Evolutionary conservation across 1,284 basidiomycete genomes (phyloP), one percentile per base, ranked within the genome.

Genomic region (Ustilago lituana): DNA sequence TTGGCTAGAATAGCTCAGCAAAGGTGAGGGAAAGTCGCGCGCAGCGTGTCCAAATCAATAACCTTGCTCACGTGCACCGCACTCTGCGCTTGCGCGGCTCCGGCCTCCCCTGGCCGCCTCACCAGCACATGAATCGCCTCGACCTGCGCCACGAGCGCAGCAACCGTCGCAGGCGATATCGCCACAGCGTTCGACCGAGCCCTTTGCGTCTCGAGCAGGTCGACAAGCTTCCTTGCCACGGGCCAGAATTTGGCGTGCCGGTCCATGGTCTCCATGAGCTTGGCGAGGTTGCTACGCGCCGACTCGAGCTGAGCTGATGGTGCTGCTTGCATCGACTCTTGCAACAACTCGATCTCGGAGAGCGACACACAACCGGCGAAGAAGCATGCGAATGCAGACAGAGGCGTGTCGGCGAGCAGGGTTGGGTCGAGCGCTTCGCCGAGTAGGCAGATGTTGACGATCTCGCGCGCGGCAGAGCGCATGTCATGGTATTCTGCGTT

Each of bases 71-170:
- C 50, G 36, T 47, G 33, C 1, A 68, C n/a, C n/a, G n/a, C n/a
- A n/a, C n/a, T n/a, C n/a, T n/a, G n/a, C n/a, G n/a, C n/a, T n/a
- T n/a, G n/a, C 35, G 26, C 32, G 14, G 19, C 22, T 12, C 32
- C 19, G 7, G 20, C 19, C 31, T 23, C n/a, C 12, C 23, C 36
- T 5, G 65, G 55, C 33, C 65, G 51, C 15, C 66, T 41, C n/a
- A 69, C 66, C 4, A 69, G 36, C 14, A 69, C 27, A n/a, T 63
- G 52, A 12, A 69, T 48, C 29, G 66, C 60, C 41, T 69, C 60
- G 31, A 69, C 37, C 48, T 69, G 60, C 37, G 43, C 29, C 3
- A 58, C 56, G 26, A 69, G 26, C 37, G 29, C 15, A 12, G 35
- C 26, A 5, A 69, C n/a, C 15, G 52, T 51, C 3, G 51, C 38